These are phyloP conservation scores for Candida stauntonica DNA, from an alignment of 805 yeast species.

Conservation along the genomic window DNA sequence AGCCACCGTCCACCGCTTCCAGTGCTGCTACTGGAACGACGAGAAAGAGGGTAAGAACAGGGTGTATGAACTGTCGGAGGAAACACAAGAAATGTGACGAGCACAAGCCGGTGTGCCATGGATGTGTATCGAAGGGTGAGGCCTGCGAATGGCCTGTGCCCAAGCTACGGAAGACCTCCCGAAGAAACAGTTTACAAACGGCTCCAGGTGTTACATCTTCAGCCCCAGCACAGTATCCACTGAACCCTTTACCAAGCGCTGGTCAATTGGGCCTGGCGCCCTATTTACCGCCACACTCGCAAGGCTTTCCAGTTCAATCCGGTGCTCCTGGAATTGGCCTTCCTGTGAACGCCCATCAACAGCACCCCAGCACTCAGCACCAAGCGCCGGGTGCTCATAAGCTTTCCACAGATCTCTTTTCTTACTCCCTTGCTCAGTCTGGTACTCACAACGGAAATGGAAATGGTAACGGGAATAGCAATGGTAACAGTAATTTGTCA, in stretches of 20 bases:
- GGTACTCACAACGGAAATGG: too few relatives aligned
- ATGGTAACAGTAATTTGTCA: too few relatives aligned
- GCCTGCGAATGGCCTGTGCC: slow-evolving; percentile 30
- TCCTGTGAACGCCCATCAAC: too few relatives aligned
- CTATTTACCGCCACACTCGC: too few relatives aligned
- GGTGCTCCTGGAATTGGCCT: too few relatives aligned
- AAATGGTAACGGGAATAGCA: too few relatives aligned
- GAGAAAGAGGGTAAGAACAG: slow-evolving; percentile 41
- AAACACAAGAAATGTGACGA: slow-evolving; percentile 67
- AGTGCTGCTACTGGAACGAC: background rate
- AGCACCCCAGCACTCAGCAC: background rate
- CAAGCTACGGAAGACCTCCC: slow-evolving; percentile 27
- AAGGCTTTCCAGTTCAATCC: too few relatives aligned
- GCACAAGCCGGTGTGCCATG: slow-evolving; percentile 30
- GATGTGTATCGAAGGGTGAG: slow-evolving; percentile 12
- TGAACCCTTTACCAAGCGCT: slow-evolving; percentile 1
- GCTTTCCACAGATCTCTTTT: slow-evolving; percentile 6
- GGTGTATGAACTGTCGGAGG: slow-evolving; percentile 58
- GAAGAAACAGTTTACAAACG: slow-evolving; percentile 5
- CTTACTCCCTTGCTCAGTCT: slow-evolving; percentile 5
- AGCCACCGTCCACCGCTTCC: background rate
- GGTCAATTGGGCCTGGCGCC: background rate
- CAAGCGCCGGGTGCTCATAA: background rate
- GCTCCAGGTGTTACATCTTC: background rate
- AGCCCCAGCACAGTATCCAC: background rate